Percentiles rank a stretch among this genome's conserved stretches.
phyloP scores from a whole-genome alignment of 2,329 filamentous ascomycete species.

The Talaromyces marneffei region DNA sequence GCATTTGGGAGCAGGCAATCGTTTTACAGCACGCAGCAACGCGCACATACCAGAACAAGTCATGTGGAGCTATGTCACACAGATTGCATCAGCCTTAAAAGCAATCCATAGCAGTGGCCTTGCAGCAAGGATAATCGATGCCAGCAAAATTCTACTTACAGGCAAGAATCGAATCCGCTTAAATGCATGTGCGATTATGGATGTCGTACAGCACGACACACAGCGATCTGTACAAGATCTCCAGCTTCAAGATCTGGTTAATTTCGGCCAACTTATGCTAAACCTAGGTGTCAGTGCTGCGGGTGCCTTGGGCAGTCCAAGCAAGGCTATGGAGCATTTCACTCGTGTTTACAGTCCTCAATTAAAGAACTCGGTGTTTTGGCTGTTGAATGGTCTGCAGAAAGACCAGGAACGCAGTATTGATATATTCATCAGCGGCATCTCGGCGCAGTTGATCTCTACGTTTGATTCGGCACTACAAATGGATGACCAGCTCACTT shows the following conservation, averaged over 20 bases:
- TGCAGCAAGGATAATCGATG: constrained; percentile 78
- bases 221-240: constrained; percentile 64
- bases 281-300: constrained; percentile 67
- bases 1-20: constrained; percentile 47
- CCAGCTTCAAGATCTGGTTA: constrained; percentile 80
- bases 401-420: constrained; percentile 62
- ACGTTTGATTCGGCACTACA: constrained; percentile 76
- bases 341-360: constrained; percentile 69
- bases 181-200: constrained; percentile 80
- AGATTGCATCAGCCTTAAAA: constrained; percentile 82
- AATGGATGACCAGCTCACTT: constrained; percentile 66
- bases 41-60: constrained; percentile 62
- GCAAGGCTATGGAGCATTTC: constrained; percentile 69
- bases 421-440: constrained; percentile 70
- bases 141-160: constrained; percentile 83
- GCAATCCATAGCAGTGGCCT: constrained; percentile 75
- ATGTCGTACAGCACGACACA: constrained; percentile 78
- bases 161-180: constrained; percentile 85
- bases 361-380: constrained; percentile 71
- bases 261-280: constrained; percentile 80
- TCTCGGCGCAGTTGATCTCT: constrained; percentile 69
- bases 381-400: constrained; percentile 67
- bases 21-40: constrained; percentile 36
- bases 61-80: constrained; percentile 87
- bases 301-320: constrained; percentile 56